Evolutionary conservation across 2,329 filamentous ascomycete genomes (phyloP).

Genomic region (Penicillium sumatraense): DNA sequence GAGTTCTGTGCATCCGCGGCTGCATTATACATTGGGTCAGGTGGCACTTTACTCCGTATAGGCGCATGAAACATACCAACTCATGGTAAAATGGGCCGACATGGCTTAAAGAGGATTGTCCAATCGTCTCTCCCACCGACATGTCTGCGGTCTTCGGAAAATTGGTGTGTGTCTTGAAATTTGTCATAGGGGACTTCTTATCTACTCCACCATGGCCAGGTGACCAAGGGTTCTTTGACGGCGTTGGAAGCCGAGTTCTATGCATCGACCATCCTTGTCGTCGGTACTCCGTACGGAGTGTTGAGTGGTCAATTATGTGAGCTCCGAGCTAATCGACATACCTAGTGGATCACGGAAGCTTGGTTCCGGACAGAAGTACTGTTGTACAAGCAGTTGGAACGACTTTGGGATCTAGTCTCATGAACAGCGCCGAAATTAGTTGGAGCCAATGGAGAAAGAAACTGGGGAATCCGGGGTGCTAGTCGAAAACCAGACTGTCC

Average conservation of each 20-base stretch:
- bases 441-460: conserved; percentile 1
- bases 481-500: background rate
- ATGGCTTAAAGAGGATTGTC: background rate
- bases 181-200: conserved; percentile 4
- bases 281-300: no score
- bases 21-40: conserved; percentile 9
- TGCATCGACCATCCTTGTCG: conserved; percentile 11
- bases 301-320: background rate
- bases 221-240: conserved; percentile 12
- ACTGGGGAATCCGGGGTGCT: background rate
- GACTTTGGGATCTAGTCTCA: background rate
- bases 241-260: conserved; percentile 14
- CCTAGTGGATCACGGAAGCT: conserved; percentile 13
- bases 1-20: conserved; percentile 7
- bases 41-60: background rate
- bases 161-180: background rate
- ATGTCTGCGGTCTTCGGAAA: background rate
- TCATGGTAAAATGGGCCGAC: background rate
- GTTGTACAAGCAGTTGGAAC: background rate
- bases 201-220: conserved; percentile 8
- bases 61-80: background rate
- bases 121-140: background rate
- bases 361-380: background rate
- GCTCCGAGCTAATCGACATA: conserved; percentile 1
- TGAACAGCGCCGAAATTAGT: background rate